A percentile compares a stretch with the other conserved stretches of the same genome.
These are phyloP conservation scores for Fomitopsis serialis DNA, from an alignment of 768 basidiomycete species.

Conservation along the genomic window DNA sequence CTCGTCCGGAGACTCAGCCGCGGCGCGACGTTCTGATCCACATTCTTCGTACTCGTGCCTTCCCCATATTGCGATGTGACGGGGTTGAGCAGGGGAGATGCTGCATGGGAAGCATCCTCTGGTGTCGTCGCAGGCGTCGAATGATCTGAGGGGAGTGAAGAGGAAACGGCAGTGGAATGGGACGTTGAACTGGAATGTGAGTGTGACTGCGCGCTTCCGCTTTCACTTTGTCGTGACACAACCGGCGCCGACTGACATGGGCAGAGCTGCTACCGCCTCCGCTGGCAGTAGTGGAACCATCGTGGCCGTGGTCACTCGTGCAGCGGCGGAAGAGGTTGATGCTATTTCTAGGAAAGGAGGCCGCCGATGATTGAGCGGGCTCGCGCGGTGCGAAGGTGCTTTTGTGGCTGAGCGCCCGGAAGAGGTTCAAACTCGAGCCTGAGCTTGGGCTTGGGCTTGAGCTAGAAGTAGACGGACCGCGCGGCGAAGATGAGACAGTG, in stretches of 20 bases:
- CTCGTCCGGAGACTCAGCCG: neutral
- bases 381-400: neutral
- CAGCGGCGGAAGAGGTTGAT: constrained; percentile 2
- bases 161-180: neutral
- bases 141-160: neutral
- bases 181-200: constrained; percentile 2
- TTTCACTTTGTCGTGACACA: neutral
- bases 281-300: neutral
- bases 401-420: constrained; percentile 2
- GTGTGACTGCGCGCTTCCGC: neutral
- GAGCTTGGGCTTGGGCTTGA: neutral
- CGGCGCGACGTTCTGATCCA: neutral
- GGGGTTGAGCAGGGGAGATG: neutral
- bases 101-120: constrained; percentile 8
- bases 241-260: neutral
- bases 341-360: neutral
- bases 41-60: neutral
- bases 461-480: neutral
- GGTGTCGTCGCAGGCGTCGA: constrained; percentile 16
- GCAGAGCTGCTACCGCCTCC: neutral
- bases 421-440: neutral
- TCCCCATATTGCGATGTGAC: neutral
- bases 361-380: neutral
- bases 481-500: neutral
- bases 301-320: neutral